These are phyloP conservation scores for Chloris gayana DNA, from an alignment of 176 grass and related monocot genomes.

Conservation along the genomic window DNA sequence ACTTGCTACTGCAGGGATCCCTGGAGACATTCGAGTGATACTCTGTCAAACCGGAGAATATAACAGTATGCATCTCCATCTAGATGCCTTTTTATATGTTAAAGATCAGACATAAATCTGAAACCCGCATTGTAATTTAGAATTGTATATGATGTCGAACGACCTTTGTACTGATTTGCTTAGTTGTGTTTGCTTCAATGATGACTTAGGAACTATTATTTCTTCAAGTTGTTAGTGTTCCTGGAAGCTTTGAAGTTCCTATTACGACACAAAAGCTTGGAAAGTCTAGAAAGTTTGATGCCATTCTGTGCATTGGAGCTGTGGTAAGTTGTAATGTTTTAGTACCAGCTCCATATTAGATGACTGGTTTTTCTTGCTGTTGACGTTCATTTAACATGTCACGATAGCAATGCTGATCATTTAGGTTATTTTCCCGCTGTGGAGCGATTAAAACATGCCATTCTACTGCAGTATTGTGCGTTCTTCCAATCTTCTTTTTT, in stretches of 20 bases:
- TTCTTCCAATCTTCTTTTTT: too few relatives aligned
- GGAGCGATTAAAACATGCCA: background rate
- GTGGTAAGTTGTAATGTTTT: conserved; percentile 63
- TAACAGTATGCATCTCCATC: conserved; percentile 58
- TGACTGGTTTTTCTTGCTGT: background rate
- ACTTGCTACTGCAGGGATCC: conserved; percentile 79
- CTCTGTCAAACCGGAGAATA: conserved; percentile 75
- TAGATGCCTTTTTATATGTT: background rate
- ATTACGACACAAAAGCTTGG: conserved; percentile 85
- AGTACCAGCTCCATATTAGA: conserved; percentile 10
- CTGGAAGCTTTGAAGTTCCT: conserved; percentile 97
- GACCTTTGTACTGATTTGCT: background rate
- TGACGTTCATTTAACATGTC: conserved; percentile 3
- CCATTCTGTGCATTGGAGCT: conserved; percentile 94
- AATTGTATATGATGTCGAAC: background rate
- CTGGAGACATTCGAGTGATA: conserved; percentile 81
- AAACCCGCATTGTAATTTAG: background rate
- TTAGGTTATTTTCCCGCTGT: background rate
- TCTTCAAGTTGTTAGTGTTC: conserved; percentile 85
- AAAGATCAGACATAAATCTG: background rate
- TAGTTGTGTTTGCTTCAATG: background rate
- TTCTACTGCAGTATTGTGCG: background rate
- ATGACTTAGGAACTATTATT: background rate
- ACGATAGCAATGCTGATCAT: background rate
- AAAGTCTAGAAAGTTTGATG: conserved; percentile 82